Percentiles rank a stretch among this genome's conserved stretches.
phyloP scores from a whole-genome alignment of 2,329 filamentous ascomycete genomes.

The Xylariaceae sp. region DNA sequence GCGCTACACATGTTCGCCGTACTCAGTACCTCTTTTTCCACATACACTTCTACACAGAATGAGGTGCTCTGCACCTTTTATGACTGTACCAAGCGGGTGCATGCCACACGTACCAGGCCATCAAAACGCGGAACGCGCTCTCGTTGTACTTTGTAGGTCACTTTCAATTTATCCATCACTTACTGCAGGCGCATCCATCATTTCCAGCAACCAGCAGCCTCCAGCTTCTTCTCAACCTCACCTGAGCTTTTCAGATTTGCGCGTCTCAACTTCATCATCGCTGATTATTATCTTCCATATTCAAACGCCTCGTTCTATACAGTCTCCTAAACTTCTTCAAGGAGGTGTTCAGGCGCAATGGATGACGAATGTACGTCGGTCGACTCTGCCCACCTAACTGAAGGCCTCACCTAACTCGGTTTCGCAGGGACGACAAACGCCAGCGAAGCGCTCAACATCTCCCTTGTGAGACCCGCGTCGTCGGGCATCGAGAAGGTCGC shows the following conservation, averaged over 20 bases:
- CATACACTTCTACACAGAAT: too few species aligned
- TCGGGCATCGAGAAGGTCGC: slow-evolving; percentile 51
- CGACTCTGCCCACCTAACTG: not conserved
- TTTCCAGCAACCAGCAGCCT: not conserved
- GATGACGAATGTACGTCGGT: slow-evolving; percentile 30
- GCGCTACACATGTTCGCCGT: too few species aligned
- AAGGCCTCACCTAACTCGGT: slow-evolving; percentile 4
- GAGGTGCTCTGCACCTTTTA: too few species aligned
- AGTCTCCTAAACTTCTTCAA: not conserved
- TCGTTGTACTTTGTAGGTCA: too few species aligned
- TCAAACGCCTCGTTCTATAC: not conserved
- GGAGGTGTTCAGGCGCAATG: slow-evolving; percentile 19
- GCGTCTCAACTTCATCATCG: not conserved
- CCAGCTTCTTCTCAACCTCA: not conserved
- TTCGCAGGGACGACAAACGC: slow-evolving; percentile 52
- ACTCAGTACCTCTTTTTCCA: too few species aligned
- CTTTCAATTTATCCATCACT: too few species aligned
- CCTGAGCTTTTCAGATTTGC: not conserved
- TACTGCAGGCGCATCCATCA: not conserved
- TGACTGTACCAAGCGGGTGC: too few species aligned
- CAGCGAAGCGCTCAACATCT: slow-evolving; percentile 59
- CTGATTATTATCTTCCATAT: not conserved
- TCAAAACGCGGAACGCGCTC: too few species aligned
- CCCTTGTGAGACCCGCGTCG: slow-evolving; percentile 29
- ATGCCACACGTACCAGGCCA: too few species aligned